phyloP scores from a whole-genome alignment of 768 basidiomycete species.

The Leccinum imitatum region DNA sequence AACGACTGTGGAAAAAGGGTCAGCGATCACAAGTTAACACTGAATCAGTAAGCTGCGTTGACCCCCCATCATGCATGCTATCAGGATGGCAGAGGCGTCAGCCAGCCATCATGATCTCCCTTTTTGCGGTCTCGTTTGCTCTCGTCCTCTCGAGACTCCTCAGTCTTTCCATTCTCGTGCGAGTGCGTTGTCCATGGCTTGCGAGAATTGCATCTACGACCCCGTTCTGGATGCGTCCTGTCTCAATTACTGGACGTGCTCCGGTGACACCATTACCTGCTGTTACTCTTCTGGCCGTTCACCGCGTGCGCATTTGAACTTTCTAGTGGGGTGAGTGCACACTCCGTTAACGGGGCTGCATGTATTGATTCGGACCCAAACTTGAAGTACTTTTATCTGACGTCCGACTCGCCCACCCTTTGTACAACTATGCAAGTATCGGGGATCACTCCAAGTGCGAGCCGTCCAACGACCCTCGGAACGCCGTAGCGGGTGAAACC shows the following conservation, averaged over 20 bases:
- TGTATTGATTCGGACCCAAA: not conserved
- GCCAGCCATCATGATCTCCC: not conserved
- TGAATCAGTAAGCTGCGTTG: not conserved
- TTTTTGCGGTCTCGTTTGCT: not conserved
- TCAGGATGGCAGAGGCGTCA: not conserved
- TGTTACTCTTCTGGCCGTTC: not conserved
- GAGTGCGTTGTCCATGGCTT: not conserved
- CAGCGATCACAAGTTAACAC: not conserved
- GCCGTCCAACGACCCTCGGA: constrained; percentile 12
- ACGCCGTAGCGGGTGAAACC: not conserved
- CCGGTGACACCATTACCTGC: not conserved
- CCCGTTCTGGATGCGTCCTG: not conserved
- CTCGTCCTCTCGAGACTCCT: not conserved
- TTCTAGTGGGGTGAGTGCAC: not conserved
- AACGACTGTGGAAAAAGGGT: not conserved
- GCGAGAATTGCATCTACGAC: not conserved
- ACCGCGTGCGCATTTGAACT: not conserved
- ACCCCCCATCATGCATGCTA: not conserved
- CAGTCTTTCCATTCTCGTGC: not conserved
- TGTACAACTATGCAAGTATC: constrained; percentile 1
- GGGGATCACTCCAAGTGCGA: constrained; percentile 5
- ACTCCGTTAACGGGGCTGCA: not conserved
- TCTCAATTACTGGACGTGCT: not conserved
- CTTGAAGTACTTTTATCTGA: not conserved
- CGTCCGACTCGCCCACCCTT: constrained; percentile 3